A percentile compares a stretch with the other conserved stretches of the same genome.
These are phyloP conservation scores for Fragaria vesca DNA, from an alignment of 306 rosid species.

Conservation along the genomic window DNA sequence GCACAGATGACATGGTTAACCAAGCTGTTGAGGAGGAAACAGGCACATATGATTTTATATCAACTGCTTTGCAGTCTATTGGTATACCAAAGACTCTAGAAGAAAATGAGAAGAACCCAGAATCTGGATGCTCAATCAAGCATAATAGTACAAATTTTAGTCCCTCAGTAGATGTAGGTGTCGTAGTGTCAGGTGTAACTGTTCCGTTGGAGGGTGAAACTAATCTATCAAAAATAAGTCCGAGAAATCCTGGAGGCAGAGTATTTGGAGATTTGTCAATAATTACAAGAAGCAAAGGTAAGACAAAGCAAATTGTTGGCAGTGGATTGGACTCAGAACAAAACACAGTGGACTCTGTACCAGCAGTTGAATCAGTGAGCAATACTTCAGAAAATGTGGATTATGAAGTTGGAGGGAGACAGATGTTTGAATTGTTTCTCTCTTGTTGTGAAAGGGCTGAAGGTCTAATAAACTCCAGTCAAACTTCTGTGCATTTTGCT, in stretches of 20 bases:
- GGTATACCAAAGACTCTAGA: slow-evolving; percentile 21
- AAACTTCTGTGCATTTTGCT: neutral
- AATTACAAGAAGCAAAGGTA: slow-evolving; percentile 19
- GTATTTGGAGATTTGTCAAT: slow-evolving; percentile 7
- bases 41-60: slow-evolving; percentile 5
- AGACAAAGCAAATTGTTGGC: slow-evolving; percentile 12
- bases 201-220: slow-evolving; percentile 20
- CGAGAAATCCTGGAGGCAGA: slow-evolving; percentile 22
- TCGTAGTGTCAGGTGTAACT: slow-evolving; percentile 28
- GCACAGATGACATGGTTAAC: neutral
- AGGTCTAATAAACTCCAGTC: neutral
- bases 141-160: slow-evolving; percentile 15
- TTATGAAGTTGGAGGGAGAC: slow-evolving; percentile 4
- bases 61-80: slow-evolving; percentile 16
- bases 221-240: slow-evolving; percentile 13
- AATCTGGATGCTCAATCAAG: slow-evolving; percentile 22
- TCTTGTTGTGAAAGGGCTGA: neutral
- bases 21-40: slow-evolving; percentile 13
- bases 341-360: neutral
- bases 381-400: neutral
- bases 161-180: slow-evolving; percentile 20
- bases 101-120: slow-evolving; percentile 12
- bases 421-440: neutral
- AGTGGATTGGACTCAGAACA: slow-evolving; percentile 11
- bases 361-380: slow-evolving; percentile 5